Percentiles rank a stretch among this genome's conserved stretches.
These are phyloP conservation scores for Pseudomassariella vexata DNA, from an alignment of 2,329 filamentous ascomycete genomes.

Conservation along the genomic window DNA sequence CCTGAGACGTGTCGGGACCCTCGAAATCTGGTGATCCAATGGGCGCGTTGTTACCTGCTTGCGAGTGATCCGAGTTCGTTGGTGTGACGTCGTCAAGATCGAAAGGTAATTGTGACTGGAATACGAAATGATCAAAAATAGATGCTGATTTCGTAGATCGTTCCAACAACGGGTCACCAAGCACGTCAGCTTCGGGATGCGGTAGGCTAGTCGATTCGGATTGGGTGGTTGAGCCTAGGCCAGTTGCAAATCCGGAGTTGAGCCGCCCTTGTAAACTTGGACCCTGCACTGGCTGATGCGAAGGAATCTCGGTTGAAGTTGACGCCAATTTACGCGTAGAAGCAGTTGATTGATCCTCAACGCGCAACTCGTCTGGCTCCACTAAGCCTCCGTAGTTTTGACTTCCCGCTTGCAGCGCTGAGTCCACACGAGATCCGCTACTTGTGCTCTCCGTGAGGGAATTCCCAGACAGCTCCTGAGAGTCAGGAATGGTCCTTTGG, in stretches of 20 bases:
- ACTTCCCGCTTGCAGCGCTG: conserved; percentile 6
- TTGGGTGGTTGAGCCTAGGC: not conserved
- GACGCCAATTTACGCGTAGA: not conserved
- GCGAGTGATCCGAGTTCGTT: conserved; percentile 6
- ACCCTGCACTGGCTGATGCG: conserved; percentile 19
- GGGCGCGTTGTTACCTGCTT: conserved; percentile 4
- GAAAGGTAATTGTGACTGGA: conserved; percentile 8
- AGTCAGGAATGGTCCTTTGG: conserved; percentile 19
- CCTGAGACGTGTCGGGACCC: too few relatives aligned
- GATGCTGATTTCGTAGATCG: not conserved
- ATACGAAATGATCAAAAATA: not conserved
- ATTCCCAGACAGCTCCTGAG: conserved; percentile 19
- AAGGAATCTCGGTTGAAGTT: conserved; percentile 18
- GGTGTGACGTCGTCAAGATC: conserved; percentile 4
- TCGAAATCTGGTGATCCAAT: not conserved
- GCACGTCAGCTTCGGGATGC: conserved; percentile 2
- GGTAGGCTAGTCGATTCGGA: conserved; percentile 1
- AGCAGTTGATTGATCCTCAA: not conserved
- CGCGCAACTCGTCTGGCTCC: conserved; percentile 3
- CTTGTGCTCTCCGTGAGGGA: conserved; percentile 14
- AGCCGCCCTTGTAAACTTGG: conserved; percentile 1
- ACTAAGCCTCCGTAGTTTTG: conserved; percentile 7
- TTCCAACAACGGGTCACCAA: not conserved
- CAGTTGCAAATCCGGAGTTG: conserved; percentile 6
- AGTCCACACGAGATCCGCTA: conserved; percentile 6